Percentiles rank a stretch among this genome's conserved stretches.
phyloP scores from a whole-genome alignment of 2,329 filamentous ascomycete genomes.

The Ilyonectria destructans region DNA sequence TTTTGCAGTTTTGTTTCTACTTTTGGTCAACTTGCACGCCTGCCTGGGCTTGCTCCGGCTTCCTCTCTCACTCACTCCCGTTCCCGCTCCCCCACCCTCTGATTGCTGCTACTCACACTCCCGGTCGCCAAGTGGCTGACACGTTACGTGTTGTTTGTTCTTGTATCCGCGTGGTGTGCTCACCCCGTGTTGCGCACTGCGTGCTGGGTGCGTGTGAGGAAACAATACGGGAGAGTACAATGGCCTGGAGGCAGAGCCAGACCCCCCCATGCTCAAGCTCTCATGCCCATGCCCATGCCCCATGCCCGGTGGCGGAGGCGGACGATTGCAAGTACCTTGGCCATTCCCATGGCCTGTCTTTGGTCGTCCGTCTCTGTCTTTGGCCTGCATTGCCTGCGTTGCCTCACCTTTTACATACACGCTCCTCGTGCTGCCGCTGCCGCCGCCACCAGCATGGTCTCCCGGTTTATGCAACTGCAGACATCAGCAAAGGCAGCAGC shows the following conservation, averaged over 20 bases:
- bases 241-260: not conserved
- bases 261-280: constrained; percentile 10
- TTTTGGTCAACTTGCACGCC: constrained; percentile 1
- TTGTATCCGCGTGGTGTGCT: constrained; percentile 18
- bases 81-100: not conserved
- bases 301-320: constrained; percentile 22
- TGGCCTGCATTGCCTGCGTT: not conserved
- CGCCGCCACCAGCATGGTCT: constrained; percentile 15
- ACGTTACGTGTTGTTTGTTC: constrained; percentile 24
- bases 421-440: constrained; percentile 11
- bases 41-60: not conserved
- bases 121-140: constrained; percentile 5
- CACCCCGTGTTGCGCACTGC: constrained; percentile 2
- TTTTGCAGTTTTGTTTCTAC: not conserved
- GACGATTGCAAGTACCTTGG: constrained; percentile 19
- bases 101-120: constrained; percentile 5
- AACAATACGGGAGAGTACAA: constrained; percentile 7
- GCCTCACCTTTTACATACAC: constrained; percentile 19
- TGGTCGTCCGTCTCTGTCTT: constrained; percentile 10
- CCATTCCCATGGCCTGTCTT: constrained; percentile 2
- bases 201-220: constrained; percentile 19
- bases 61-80: not conserved
- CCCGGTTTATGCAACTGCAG: constrained; percentile 11
- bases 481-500: constrained; percentile 1
- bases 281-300: constrained; percentile 15